These are phyloP conservation scores for Simplicillium aogashimaense DNA, from an alignment of 2,329 filamentous ascomycete genomes.

Conservation along the genomic window DNA sequence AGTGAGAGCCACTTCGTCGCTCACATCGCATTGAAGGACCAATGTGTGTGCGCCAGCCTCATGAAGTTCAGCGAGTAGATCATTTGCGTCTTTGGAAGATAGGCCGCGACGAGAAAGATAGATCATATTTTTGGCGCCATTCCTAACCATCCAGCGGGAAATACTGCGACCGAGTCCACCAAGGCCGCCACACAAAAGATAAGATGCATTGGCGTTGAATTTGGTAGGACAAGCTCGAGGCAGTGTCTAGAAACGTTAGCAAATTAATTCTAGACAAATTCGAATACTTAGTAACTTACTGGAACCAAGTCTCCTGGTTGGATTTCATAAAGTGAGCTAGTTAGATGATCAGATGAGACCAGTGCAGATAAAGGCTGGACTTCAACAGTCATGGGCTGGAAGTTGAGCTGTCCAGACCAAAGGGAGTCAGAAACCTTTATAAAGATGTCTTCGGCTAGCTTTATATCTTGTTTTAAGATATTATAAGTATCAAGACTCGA, in stretches of 20 bases:
- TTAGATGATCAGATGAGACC: no score
- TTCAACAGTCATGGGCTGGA: no score
- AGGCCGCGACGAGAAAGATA: slow-evolving; percentile 12
- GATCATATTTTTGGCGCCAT: slow-evolving; percentile 14
- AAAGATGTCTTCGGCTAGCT: no score
- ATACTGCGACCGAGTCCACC: slow-evolving; percentile 7
- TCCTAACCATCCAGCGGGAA: slow-evolving; percentile 1
- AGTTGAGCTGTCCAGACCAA: no score
- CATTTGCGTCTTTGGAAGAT: neutral
- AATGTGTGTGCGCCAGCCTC: neutral
- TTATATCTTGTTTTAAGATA: no score
- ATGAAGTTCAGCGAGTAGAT: neutral
- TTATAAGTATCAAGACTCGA: no score
- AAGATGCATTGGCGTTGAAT: slow-evolving; percentile 11
- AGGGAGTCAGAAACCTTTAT: no score
- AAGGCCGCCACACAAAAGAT: slow-evolving; percentile 8
- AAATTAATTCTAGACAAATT: no score
- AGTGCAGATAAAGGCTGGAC: no score
- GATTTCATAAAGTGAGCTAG: no score
- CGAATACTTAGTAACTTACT: neutral
- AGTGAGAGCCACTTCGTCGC: neutral
- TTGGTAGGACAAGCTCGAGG: neutral
- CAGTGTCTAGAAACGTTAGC: no score
- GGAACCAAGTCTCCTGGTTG: neutral
- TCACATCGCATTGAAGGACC: neutral